Base-by-base conservation (phyloP, 164 flowering plant species). In the Vitis rotundifolia region DNA sequence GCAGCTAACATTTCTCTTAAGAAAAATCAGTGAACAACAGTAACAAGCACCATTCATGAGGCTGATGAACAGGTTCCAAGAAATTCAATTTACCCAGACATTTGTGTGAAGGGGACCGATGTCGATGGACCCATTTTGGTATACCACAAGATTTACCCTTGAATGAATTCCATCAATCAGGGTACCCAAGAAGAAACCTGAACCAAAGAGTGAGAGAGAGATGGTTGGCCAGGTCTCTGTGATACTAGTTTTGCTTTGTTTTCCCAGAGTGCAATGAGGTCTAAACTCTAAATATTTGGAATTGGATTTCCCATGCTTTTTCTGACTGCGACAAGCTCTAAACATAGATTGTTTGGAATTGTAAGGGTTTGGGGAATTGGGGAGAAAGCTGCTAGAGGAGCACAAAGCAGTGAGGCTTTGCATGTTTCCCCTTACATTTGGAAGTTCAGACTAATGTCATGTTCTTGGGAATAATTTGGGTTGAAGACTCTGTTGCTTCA, bases 81-180 rank as follows among this genome's bases (percentile, higher is more conserved):
- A 50, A 11, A 11, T 64, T 37, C 18, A 48, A n/a, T 44, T 49
- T 71, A 89, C 98, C 94, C 92, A 90, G 64, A 90, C 83, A 71
- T 90, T 88, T 5, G 97, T 86, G 81, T 89, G 97, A 66, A 94
- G 87, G 11, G 91, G 93, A 47, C 98, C 97, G 18, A 94, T 74
- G 61, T 86, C 76, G 29, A 94, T 71, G 1, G 98, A 76, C 29
- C 97, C 97, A 66, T 72, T 88, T 77, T 88, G 85, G 77, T 92
- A 94, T 0, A 72, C 80, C 28, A 83, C 88, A 49, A 94, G 93
- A 69, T 82, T 68, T 1, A 92, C 97, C 68, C 93, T 78, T 1
- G 98, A 92, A 73, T 94, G 98, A 53, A 94, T 76, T 37, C 94
- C 97, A 77, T 92, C 97, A 19, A 94, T 13, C 2, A 89, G 77